Conservation (phyloP, 257 asterid species). For the Nicotiana attenuata region DNA sequence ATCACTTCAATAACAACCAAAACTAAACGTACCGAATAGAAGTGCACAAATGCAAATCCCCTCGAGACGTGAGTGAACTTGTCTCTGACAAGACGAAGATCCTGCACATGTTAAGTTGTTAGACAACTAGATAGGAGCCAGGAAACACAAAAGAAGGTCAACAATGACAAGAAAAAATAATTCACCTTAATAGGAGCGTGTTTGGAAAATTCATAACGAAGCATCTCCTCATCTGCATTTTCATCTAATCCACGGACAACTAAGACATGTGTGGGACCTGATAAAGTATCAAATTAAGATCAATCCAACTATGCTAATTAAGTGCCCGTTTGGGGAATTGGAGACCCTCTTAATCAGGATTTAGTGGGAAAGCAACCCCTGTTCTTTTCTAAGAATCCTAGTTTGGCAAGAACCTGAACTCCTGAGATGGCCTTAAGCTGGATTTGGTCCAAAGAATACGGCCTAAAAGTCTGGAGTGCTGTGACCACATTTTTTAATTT, state of each 20-base stretch:
- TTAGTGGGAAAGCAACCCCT: background rate
- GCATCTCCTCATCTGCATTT: slow-evolving; percentile 99
- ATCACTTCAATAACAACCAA: background rate
- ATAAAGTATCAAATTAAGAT: slow-evolving; percentile 13
- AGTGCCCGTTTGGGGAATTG: background rate
- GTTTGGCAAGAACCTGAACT: background rate
- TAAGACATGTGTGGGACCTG: slow-evolving; percentile 97
- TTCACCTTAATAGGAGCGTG: slow-evolving; percentile 93
- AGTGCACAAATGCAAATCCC: slow-evolving; percentile 96
- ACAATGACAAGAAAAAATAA: background rate
- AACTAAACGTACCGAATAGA: slow-evolving; percentile 60
- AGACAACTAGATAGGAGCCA: slow-evolving; percentile 15
- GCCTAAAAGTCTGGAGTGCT: background rate
- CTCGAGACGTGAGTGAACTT: slow-evolving; percentile 96
- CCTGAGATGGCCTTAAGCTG: background rate
- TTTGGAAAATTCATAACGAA: slow-evolving; percentile 92
- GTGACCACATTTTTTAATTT: background rate
- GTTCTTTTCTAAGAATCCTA: background rate
- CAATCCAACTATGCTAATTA: background rate
- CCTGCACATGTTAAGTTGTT: slow-evolving; percentile 47
- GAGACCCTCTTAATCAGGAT: background rate
- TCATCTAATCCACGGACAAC: slow-evolving; percentile 99
- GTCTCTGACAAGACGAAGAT: slow-evolving; percentile 93
- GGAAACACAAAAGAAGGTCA: background rate
- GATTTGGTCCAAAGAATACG: background rate